Evolutionary conservation across 2,329 filamentous ascomycete genomes (phyloP).

Genomic region (Penicillium concentricum): DNA sequence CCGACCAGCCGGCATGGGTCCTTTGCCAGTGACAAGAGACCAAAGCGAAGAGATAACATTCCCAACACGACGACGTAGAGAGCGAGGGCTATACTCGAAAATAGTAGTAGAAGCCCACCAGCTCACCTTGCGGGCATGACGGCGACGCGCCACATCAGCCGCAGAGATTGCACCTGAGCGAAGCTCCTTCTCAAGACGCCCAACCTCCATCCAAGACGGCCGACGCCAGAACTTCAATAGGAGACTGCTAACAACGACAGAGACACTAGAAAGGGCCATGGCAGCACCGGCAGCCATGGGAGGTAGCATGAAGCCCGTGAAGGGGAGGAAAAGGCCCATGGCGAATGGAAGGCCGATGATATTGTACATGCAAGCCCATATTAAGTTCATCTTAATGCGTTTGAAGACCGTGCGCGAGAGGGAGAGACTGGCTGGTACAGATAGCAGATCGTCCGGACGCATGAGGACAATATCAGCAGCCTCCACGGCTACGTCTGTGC

Average conservation of each 20-base stretch:
- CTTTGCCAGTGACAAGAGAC: slow-evolving; percentile 30
- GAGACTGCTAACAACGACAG: slow-evolving; percentile 80
- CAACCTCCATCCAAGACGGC: slow-evolving; percentile 81
- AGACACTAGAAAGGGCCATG: slow-evolving; percentile 89
- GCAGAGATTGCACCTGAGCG: slow-evolving; percentile 25
- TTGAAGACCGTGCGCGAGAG: slow-evolving; percentile 82
- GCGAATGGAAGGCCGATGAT: slow-evolving; percentile 87
- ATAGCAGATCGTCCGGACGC: slow-evolving; percentile 85
- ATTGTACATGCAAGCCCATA: slow-evolving; percentile 94
- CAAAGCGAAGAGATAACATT: slow-evolving; percentile 25
- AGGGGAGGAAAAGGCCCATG: slow-evolving; percentile 91
- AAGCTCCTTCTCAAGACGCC: slow-evolving; percentile 59
- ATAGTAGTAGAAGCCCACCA: slow-evolving; percentile 35
- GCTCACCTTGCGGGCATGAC: slow-evolving; percentile 21
- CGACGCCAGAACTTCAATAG: slow-evolving; percentile 83
- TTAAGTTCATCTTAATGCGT: slow-evolving; percentile 89
- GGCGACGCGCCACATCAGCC: slow-evolving; percentile 5
- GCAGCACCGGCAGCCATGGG: slow-evolving; percentile 93
- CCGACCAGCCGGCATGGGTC: slow-evolving; percentile 18
- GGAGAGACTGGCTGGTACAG: slow-evolving; percentile 82
- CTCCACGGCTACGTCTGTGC: slow-evolving; percentile 97
- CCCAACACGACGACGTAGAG: slow-evolving; percentile 19
- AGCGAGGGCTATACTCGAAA: slow-evolving; percentile 18
- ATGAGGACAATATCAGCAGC: slow-evolving; percentile 95
- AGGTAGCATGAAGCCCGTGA: slow-evolving; percentile 77